Evolutionary conservation across 768 basidiomycete genomes (phyloP).

Genomic region (Leccinum longicurvipes): DNA sequence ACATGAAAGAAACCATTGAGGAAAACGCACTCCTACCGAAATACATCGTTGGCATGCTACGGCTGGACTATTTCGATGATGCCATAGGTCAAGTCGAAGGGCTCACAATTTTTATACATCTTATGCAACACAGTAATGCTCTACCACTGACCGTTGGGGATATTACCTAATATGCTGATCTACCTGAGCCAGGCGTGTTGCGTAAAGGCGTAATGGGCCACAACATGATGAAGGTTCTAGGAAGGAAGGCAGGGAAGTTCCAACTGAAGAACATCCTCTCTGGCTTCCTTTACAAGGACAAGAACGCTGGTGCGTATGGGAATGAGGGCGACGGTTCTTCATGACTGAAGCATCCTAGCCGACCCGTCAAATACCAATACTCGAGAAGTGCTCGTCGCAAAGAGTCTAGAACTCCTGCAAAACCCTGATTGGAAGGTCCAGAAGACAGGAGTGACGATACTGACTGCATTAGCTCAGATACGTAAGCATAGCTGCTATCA

Average conservation of each 20-base stretch:
- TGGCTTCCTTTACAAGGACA: conserved; percentile 22
- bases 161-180: neutral
- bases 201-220: conserved; percentile 11
- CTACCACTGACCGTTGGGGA: neutral
- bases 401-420: conserved; percentile 6
- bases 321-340: neutral
- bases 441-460: conserved; percentile 23
- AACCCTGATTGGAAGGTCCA: conserved; percentile 14
- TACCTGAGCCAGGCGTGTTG: conserved; percentile 5
- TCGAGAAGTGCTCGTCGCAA: conserved; percentile 7
- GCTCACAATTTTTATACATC: conserved; percentile 20
- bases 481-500: conserved; percentile 1
- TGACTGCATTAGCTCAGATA: conserved; percentile 20
- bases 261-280: conserved; percentile 16
- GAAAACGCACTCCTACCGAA: conserved; percentile 1
- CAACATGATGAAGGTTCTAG: conserved; percentile 18
- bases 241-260: conserved; percentile 11
- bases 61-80: conserved; percentile 23
- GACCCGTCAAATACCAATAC: neutral
- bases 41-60: conserved; percentile 20
- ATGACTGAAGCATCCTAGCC: neutral
- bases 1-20: conserved; percentile 11
- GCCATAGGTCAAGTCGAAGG: conserved; percentile 23
- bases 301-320: conserved; percentile 13
- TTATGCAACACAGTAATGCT: conserved; percentile 19